phyloP scores from a whole-genome alignment of 306 rosid species.

The barrel medic (Medicago truncatula) region DNA sequence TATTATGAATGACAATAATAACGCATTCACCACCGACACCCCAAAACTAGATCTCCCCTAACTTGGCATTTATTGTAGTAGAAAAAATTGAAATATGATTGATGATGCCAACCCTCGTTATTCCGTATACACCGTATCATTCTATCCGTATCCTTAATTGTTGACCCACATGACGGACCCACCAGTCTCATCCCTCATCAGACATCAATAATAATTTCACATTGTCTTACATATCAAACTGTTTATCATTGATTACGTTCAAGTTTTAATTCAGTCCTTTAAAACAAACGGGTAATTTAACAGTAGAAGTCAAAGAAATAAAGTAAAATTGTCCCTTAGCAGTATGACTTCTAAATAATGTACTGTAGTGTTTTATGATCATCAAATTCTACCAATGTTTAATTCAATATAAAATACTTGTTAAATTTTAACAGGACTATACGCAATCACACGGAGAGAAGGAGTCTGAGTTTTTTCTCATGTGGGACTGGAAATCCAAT shows the following conservation, averaged over 20 bases:
- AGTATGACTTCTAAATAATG: background rate
- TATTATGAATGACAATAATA: slow-evolving; percentile 20
- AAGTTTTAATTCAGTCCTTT: slow-evolving; percentile 14
- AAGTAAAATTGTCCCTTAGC: too few species aligned
- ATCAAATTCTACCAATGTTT: background rate
- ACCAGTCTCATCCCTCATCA: slow-evolving; percentile 17
- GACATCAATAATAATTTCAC: slow-evolving; percentile 21
- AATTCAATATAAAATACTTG: background rate
- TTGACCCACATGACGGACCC: slow-evolving; percentile 41
- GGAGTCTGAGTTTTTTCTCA: slow-evolving; percentile 82
- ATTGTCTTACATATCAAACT: slow-evolving; percentile 1
- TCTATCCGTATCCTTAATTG: slow-evolving; percentile 43
- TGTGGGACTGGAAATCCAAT: slow-evolving; percentile 91
- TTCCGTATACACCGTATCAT: slow-evolving; percentile 79
- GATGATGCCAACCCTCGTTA: slow-evolving; percentile 4
- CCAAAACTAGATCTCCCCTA: slow-evolving; percentile 33
- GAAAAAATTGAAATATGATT: slow-evolving; percentile 32
- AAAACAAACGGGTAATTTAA: background rate
- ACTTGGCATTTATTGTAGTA: slow-evolving; percentile 46
- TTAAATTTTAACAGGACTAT: slow-evolving; percentile 58
- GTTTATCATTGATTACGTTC: background rate
- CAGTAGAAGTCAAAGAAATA: background rate
- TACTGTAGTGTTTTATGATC: background rate
- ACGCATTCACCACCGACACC: slow-evolving; percentile 72
- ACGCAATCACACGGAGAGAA: slow-evolving; percentile 68